Percentiles rank a stretch among this genome's conserved stretches.
Evolutionary conservation across 352 stramenopile species (phyloP).

Genomic region (Pythium rishiriense): DNA sequence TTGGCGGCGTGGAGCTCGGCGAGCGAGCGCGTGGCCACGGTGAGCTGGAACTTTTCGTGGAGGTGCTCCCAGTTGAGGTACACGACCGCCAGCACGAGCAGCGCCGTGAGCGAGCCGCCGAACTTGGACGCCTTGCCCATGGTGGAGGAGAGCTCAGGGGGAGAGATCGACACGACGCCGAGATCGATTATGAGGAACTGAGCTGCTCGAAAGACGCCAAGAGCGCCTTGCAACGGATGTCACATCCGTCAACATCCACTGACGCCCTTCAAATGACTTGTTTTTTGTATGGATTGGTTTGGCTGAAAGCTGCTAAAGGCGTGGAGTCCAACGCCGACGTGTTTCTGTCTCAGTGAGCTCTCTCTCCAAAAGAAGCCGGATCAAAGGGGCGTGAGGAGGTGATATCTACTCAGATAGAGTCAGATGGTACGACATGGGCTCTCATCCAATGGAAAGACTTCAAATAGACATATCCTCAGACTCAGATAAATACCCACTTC

Average conservation of each 20-base stretch:
- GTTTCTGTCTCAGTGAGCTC: constrained; percentile 10
- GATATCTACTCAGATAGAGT: constrained; percentile 1
- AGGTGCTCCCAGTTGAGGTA: constrained; percentile 61
- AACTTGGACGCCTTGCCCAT: constrained; percentile 60
- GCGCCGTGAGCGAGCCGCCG: constrained; percentile 40
- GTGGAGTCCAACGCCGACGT: background rate
- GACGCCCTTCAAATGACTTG: constrained; percentile 14
- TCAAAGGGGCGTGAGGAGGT: background rate
- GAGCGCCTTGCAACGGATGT: too few relatives aligned
- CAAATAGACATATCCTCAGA: constrained; percentile 4
- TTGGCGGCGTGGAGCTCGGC: constrained; percentile 45
- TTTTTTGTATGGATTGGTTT: constrained; percentile 4
- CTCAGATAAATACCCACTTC: constrained; percentile 16
- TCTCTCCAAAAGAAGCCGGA: constrained; percentile 10
- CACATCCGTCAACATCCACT: constrained; percentile 12
- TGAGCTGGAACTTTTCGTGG: constrained; percentile 65
- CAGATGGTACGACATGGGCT: background rate
- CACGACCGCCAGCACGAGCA: constrained; percentile 40
- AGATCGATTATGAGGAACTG: background rate
- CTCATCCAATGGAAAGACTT: background rate
- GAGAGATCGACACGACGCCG: too few relatives aligned
- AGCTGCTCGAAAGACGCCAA: too few relatives aligned
- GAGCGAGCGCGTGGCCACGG: constrained; percentile 55
- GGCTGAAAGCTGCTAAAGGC: background rate
- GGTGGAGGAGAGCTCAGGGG: background rate